Evolutionary conservation across 306 rosid genomes (phyloP).

Genomic region (Quercus ilex): DNA sequence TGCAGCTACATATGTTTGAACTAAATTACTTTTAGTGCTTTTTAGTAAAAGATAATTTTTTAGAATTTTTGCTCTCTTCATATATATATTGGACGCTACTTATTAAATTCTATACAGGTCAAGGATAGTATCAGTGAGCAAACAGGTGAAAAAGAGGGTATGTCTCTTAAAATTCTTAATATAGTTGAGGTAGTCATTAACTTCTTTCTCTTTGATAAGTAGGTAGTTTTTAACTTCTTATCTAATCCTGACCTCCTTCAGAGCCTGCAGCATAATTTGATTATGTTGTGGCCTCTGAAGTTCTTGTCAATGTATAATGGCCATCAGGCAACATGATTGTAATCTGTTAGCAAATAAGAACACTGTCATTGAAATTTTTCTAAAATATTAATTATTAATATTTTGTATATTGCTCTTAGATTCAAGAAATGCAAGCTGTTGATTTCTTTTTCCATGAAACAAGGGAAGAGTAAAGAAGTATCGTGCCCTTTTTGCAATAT

Average conservation of each 20-base stretch:
- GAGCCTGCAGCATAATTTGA: not conserved
- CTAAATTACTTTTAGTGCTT: not conserved
- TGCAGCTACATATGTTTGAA: not conserved
- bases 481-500: not conserved
- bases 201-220: not conserved
- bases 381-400: not conserved
- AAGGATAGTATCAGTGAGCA: conserved; percentile 26
- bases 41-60: not conserved
- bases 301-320: not conserved
- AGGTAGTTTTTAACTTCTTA: not conserved
- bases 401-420: not conserved
- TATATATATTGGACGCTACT: not conserved
- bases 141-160: conserved; percentile 43
- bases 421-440: not conserved
- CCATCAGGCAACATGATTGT: not conserved
- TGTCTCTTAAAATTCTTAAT: conserved; percentile 12
- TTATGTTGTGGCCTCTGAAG: not conserved
- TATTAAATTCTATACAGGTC: conserved; percentile 47
- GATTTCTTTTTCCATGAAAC: not conserved
- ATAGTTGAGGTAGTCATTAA: not conserved
- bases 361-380: not conserved
- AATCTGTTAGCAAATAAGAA: not conserved
- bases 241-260: not conserved
- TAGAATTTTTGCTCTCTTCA: not conserved
- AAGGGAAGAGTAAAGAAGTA: not conserved